Base-by-base conservation (phyloP, 306 rosid species). In the Arachis hypogaea region DNA sequence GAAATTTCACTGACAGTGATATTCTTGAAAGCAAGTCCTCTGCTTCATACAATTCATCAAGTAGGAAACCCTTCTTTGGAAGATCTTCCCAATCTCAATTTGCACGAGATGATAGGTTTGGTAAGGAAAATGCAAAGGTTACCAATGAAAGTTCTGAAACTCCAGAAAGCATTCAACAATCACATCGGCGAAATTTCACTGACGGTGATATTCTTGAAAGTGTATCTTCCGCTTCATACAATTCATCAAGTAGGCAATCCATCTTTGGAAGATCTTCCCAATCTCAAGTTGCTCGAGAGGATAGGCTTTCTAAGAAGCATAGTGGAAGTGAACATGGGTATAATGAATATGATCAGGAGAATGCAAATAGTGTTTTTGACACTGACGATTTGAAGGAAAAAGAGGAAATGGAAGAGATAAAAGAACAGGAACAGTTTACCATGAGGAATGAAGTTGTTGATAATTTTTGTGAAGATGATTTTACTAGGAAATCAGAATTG, bases 161-260 rank as follows among this genome's bases (percentile, higher is more conserved):
- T 77, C 79, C 65, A 77, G 84, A 86, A 79, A 79, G 50, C 54
- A 69, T 47, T 69, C 83, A 73, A 77, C 65, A 74, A 56, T 66
- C 71, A n/a, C 7, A 3, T 7, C 64, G 8, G 49, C 57, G 41
- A 30, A 77, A 67, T 62, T 72, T 63, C 64, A 75, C 76, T 33
- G 41, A 58, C 22, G 77, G 60, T 52, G 59, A 29, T 74, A 46
- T 60, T 41, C 74, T 71, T 69, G 76, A 73, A 80, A 54, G 52
- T 65, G 42, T 67, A 75, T 74, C 86, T 29, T 73, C 87, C 43
- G 58, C 81, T 55, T 52, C 57, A 49, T 56, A 76, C 66, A 56
- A 50, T 75, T 84, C 84, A 67, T 77, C 73, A 58, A 81, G 59
- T 59, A 46, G 2, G 66, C 77, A 71, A 28, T 64, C 76, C 59